Conservation (phyloP, 2,329 filamentous ascomycete genomes). For the Penicillium sp. region DNA sequence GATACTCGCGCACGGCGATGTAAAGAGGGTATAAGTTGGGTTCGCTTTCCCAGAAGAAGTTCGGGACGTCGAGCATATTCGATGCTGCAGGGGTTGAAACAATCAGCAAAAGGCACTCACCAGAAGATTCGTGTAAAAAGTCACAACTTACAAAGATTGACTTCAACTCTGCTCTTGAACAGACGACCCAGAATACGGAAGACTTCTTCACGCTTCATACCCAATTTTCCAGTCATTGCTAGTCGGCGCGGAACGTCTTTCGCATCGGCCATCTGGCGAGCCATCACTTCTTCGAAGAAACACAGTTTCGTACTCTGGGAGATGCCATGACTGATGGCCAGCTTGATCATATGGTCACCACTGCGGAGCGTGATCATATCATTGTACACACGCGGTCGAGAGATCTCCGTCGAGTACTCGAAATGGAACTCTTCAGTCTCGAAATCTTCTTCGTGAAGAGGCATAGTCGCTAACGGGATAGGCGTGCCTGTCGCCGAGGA, state of each 20-base stretch:
- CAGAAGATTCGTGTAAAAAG: background rate
- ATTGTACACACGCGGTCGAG: constrained; percentile 91
- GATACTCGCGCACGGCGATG: constrained; percentile 90
- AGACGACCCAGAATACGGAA: constrained; percentile 88
- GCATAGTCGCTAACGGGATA: constrained; percentile 74
- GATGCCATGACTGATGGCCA: constrained; percentile 96
- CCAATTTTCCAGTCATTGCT: constrained; percentile 85
- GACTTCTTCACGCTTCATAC: constrained; percentile 90
- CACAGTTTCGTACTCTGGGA: constrained; percentile 96
- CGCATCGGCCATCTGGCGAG: constrained; percentile 88
- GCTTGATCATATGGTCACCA: constrained; percentile 97
- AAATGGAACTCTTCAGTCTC: constrained; percentile 99
- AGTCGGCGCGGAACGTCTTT: constrained; percentile 90
- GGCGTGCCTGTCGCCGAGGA: constrained; percentile 48
- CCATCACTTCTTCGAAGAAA: constrained; percentile 96
- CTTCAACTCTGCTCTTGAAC: constrained; percentile 93
- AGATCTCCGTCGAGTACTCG: constrained; percentile 86
- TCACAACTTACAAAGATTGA: constrained; percentile 83
- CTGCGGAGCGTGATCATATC: constrained; percentile 98
- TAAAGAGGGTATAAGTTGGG: constrained; percentile 95
- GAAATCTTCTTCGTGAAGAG: constrained; percentile 85
- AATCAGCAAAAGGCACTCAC: background rate
- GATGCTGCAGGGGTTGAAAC: constrained; percentile 64
- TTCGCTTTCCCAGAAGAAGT: constrained; percentile 86
- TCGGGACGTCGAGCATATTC: constrained; percentile 94